Base-by-base conservation (phyloP, 805 yeast genomes). In the Nakazawaea ambrosiae region DNA sequence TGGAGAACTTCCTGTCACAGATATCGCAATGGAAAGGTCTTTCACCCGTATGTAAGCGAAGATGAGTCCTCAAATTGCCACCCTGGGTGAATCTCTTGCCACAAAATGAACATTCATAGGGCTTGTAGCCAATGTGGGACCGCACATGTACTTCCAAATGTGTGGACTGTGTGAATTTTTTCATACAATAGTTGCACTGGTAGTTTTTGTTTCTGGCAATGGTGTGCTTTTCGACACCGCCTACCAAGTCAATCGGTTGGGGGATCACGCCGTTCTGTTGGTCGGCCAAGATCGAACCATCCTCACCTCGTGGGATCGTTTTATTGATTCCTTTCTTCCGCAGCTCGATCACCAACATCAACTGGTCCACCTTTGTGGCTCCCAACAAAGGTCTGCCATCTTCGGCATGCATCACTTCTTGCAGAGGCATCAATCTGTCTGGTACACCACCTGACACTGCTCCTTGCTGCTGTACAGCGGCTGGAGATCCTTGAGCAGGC, bases 331-430 rank as follows among this genome's bases (percentile, higher is more conserved):
- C 84, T 45, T 83, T 81, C 42, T 81, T 83, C 36, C 95, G 70
- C 1, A 96, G 95, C 57, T 89, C 95, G 37, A 89, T 82, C 27
- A 87, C 84, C 34, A 89, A 66, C 96, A 89, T 87, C 50, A 89
- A 63, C 50, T 82, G 94, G 59, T 89, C 97, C 20, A 89, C 85
- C 52, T 84, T 84, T 1, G 96, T 89, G 3, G 89, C 87, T 2
- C 96, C 96, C 5, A 86, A 57, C 17, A 81, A 60, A 3, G 88
- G 86, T 36, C 84, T 61, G 1, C 81, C 80, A 47, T 78, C 84
- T 31, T 78, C 83, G 3, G 72, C 51, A 32, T 63, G 65, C 16
- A 63, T 60, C 32, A 66, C 58, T 34, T 68, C 73, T 40, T 66
- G 73, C 0, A 69, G 71, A 6, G 75, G 63, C 15, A 71, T 65